Evolutionary conservation across 371 early-diverging fungal genomes (phyloP), one percentile per base, ranked within the genome.

Genomic region (Rhizopus sp.): DNA sequence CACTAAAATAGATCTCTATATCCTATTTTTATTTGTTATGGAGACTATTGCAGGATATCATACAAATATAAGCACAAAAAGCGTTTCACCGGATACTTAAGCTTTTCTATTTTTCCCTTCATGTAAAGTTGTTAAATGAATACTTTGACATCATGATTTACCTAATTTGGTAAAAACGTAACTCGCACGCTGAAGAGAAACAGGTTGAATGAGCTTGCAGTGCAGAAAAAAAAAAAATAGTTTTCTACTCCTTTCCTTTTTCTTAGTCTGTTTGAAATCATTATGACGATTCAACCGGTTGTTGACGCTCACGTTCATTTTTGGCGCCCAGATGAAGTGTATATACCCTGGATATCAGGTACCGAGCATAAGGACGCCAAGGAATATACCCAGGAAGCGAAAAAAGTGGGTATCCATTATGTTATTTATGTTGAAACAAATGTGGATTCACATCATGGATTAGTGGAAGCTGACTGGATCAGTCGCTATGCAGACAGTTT

Each of bases 391-490:
- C 35, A 54, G 16, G 35, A 58, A 8, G 32, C 58, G 2, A 50
- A 53, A 44, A 45, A 34, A 9, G 40, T 38, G 5, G 29, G 37
- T 9, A 49, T 63, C 5, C 10, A 45, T 39, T 10, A 34, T 17
- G 62, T 53, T 2, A 34, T 69, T 7, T 69, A 65, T 30, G 69
- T 69, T 3, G 65, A 69, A 44, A 69, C 69, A 3, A 68, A 72
- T 53, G 75, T 64, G 0, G 67, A 72, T 53, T 52, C 57, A 0
- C 34, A 38, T 7, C 70, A 75, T 15, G 63, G 66, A 3, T 34
- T 78, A 13, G 73, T 72, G 13, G 79, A 78, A 50, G 79, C 74
- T 4, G 68, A 67, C 7, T 75, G 76, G 76, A 72, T 78, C 32
- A 41, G 50, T 7, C 46, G 56, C 8, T 73, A 75, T 53, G 69